A percentile compares a stretch with the other conserved stretches of the same genome.
Conservation (phyloP, 176 grass and related monocot species). For the Saccharum officinarum region DNA sequence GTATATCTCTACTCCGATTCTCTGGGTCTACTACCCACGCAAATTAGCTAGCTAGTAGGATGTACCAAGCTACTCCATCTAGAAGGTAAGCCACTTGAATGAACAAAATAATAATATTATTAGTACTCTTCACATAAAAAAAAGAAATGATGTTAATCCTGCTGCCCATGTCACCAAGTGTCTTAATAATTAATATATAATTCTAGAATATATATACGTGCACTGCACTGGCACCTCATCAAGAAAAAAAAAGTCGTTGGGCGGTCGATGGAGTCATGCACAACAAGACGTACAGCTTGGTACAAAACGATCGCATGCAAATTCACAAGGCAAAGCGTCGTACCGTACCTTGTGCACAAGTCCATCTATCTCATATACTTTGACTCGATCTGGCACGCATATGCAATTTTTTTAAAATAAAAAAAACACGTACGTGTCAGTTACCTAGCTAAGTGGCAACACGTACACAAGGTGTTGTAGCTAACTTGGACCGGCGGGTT, state of each 20-base stretch:
- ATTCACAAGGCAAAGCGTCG: not conserved
- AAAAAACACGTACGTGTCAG: too few species aligned
- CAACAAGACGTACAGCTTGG: not conserved
- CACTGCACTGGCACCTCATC: constrained; percentile 18
- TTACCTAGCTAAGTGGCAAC: too few species aligned
- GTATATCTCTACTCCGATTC: not conserved
- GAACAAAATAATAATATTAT: not conserved
- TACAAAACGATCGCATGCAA: not conserved
- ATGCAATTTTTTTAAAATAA: not conserved
- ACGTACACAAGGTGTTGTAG: too few species aligned
- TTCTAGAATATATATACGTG: constrained; percentile 16
- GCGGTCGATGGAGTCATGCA: not conserved
- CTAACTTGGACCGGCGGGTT: too few species aligned
- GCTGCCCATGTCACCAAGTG: too few species aligned
- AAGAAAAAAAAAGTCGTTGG: constrained; percentile 22
- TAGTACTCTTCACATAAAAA: not conserved
- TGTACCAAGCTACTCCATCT: too few species aligned
- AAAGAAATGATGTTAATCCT: not conserved
- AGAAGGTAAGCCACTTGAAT: not conserved
- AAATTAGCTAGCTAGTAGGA: not conserved
- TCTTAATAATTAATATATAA: not conserved
- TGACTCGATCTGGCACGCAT: not conserved
- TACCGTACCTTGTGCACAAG: not conserved
- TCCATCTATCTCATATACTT: not conserved
- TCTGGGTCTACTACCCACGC: not conserved